Conservation (phyloP, 768 basidiomycete species). For the Lactarius deliciosus region DNA sequence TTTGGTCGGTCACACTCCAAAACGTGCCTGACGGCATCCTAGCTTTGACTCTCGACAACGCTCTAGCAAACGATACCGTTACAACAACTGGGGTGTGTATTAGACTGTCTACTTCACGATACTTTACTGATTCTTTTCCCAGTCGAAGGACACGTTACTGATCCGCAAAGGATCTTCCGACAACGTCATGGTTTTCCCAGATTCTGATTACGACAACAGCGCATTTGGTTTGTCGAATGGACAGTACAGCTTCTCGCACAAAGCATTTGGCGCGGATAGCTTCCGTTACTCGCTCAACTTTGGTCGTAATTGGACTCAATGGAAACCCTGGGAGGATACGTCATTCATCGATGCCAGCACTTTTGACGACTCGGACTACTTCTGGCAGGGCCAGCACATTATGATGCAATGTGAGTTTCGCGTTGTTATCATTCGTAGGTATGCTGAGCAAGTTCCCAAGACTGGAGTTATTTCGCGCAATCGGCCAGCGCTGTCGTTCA, state of each 20-base stretch:
- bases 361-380: constrained; percentile 50
- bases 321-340: constrained; percentile 75
- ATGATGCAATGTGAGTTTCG: constrained; percentile 77
- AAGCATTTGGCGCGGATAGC: constrained; percentile 81
- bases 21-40: constrained; percentile 84
- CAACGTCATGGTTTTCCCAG: constrained; percentile 88
- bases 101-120: constrained; percentile 10
- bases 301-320: constrained; percentile 78
- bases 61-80: constrained; percentile 42
- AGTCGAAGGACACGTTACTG: constrained; percentile 74
- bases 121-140: constrained; percentile 5
- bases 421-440: constrained; percentile 3
- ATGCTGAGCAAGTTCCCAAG: constrained; percentile 39
- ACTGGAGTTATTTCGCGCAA: constrained; percentile 71
- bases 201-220: constrained; percentile 68
- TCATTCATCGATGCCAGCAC: constrained; percentile 60
- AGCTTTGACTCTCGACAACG: constrained; percentile 64
- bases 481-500: constrained; percentile 71
- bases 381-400: constrained; percentile 84
- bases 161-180: constrained; percentile 72
- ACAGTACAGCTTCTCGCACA: constrained; percentile 76
- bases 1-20: constrained; percentile 71
- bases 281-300: constrained; percentile 88
- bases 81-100: constrained; percentile 53
- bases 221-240: constrained; percentile 59